phyloP scores from a whole-genome alignment of 768 basidiomycete species.

The Xerocomus brunneocitrinus region DNA sequence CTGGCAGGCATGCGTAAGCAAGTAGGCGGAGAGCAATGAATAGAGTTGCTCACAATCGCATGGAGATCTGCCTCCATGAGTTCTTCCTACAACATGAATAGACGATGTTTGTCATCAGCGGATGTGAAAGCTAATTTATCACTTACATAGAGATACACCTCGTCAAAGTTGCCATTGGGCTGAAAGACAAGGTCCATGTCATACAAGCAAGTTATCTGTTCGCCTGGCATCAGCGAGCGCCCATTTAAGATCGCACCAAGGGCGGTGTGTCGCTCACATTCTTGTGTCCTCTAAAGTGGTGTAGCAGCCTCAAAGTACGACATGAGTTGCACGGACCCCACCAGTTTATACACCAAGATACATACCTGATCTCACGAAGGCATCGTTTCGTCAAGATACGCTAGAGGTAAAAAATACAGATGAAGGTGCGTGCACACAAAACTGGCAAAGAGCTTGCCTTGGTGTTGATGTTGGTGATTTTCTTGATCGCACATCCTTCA shows the following conservation, averaged over 20 bases:
- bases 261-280: conserved; percentile 55
- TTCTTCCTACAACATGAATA: conserved; percentile 65
- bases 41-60: conserved; percentile 68
- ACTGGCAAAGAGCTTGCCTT: conserved; percentile 48
- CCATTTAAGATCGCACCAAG: not conserved
- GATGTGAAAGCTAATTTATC: not conserved
- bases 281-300: conserved; percentile 99
- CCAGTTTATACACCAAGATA: conserved; percentile 3
- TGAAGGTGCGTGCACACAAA: conserved; percentile 8
- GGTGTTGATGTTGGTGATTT: conserved; percentile 91
- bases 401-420: conserved; percentile 33
- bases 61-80: conserved; percentile 99
- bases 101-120: not conserved
- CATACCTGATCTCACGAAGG: conserved; percentile 87
- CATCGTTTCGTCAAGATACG: conserved; percentile 96
- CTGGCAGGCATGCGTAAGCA: conserved; percentile 33
- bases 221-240: conserved; percentile 2
- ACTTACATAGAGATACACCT: conserved; percentile 88
- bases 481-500: conserved; percentile 93
- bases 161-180: conserved; percentile 87
- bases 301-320: conserved; percentile 59
- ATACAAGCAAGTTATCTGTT: conserved; percentile 90
- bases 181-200: conserved; percentile 99
- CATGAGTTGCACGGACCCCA: conserved; percentile 10
- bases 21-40: not conserved